Conservation (phyloP, 2,329 filamentous ascomycete genomes). For the Arthrobotrys pseudoclavata region DNA sequence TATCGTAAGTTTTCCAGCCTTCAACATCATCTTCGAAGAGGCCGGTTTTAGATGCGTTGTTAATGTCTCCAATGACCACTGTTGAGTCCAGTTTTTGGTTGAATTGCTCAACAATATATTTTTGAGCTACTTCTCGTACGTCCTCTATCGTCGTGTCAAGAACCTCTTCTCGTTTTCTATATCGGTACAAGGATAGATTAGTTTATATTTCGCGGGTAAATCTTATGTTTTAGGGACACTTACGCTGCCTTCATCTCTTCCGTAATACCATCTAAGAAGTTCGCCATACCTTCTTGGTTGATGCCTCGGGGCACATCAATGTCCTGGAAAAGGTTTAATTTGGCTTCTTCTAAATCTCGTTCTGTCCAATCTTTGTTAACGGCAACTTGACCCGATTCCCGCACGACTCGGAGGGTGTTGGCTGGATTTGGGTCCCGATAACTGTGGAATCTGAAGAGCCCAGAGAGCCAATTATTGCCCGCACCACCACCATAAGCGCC, state of each 20-base stretch:
- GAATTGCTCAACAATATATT: constrained; percentile 80
- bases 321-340: constrained; percentile 91
- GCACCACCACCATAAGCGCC: constrained; percentile 95
- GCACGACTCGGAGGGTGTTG: constrained; percentile 88
- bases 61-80: constrained; percentile 85
- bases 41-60: constrained; percentile 65
- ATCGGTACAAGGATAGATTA: constrained; percentile 34
- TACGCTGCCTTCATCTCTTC: constrained; percentile 84
- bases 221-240: constrained; percentile 19
- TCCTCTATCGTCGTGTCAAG: constrained; percentile 87
- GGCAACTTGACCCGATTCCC: constrained; percentile 84
- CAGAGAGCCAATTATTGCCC: constrained; percentile 82
- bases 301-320: constrained; percentile 91
- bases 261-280: constrained; percentile 86
- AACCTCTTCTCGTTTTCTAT: constrained; percentile 81
- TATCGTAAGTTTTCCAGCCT: constrained; percentile 81
- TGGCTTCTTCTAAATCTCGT: constrained; percentile 92
- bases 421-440: constrained; percentile 96
- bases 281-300: constrained; percentile 85
- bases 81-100: constrained; percentile 71
- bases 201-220: not conserved
- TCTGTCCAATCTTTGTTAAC: constrained; percentile 83
- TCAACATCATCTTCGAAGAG: constrained; percentile 67
- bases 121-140: constrained; percentile 83
- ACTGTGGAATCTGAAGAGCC: constrained; percentile 92